Percentiles rank a stretch among this genome's conserved stretches.
These are phyloP conservation scores for Fusarium penzigii DNA, from an alignment of 2,329 filamentous ascomycete genomes.

Conservation along the genomic window DNA sequence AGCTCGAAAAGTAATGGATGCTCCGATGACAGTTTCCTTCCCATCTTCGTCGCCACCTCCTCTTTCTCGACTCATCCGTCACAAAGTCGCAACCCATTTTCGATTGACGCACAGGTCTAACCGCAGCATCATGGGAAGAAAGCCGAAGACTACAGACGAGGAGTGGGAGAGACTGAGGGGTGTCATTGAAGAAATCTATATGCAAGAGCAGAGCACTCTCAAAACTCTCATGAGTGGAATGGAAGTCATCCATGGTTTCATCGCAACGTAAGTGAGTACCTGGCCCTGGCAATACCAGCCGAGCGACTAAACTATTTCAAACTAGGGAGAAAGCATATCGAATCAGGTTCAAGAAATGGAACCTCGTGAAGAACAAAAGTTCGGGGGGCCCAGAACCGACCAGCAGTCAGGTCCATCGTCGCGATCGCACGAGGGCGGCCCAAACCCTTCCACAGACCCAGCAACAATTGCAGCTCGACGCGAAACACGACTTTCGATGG, in stretches of 20 bases:
- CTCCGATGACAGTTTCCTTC: neutral
- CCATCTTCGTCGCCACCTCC: neutral
- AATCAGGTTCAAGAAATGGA: neutral
- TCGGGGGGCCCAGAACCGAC: neutral
- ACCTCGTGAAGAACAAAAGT: neutral
- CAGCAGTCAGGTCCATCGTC: neutral
- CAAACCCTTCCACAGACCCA: neutral
- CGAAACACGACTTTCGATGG: neutral
- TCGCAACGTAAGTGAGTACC: neutral
- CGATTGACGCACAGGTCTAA: neutral
- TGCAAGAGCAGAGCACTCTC: neutral
- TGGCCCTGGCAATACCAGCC: no score
- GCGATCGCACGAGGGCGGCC: neutral
- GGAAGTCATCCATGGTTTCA: neutral
- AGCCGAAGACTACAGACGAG: neutral
- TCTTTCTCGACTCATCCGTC: neutral
- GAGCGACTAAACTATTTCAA: neutral
- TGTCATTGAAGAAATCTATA: neutral
- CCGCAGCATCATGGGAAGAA: neutral
- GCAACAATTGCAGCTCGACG: neutral
- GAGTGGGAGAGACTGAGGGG: neutral
- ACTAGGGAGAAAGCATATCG: neutral
- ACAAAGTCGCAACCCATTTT: neutral
- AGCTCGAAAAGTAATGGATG: neutral
- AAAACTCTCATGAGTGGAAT: neutral